These are phyloP conservation scores for Streptanthus diversifolius DNA, from an alignment of 345 rosid species.

Conservation along the genomic window DNA sequence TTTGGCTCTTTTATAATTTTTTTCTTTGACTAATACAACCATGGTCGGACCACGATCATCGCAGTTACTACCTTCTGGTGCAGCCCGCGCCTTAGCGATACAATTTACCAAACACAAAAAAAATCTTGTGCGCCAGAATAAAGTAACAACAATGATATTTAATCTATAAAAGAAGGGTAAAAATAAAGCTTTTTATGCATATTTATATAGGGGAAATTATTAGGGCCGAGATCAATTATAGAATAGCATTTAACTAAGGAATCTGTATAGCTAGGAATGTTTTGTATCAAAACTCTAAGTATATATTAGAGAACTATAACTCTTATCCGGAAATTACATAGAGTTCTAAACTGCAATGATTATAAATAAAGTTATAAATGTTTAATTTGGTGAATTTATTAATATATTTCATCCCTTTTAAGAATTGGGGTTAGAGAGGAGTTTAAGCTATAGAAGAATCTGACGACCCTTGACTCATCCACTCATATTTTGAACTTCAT, in stretches of 20 bases:
- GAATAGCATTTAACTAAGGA: not conserved
- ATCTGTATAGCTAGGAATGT: not conserved
- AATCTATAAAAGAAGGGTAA: not conserved
- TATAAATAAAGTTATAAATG: conserved; percentile 5
- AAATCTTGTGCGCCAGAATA: not conserved
- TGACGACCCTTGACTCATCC: conserved; percentile 32
- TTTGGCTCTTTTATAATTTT: conserved; percentile 14
- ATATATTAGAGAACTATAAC: not conserved
- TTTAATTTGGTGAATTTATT: conserved; percentile 8
- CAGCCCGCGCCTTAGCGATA: not conserved
- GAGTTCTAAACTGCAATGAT: conserved; percentile 25
- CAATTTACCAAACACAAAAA: not conserved
- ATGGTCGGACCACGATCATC: conserved; percentile 19
- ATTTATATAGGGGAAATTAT: not conserved
- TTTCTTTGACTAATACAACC: conserved; percentile 22
- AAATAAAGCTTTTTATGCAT: not conserved
- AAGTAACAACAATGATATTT: not conserved
- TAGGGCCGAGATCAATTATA: conserved; percentile 2
- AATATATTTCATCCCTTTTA: conserved; percentile 2
- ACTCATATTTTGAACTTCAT: conserved; percentile 28
- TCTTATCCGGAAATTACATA: conserved; percentile 4
- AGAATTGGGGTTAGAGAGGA: conserved; percentile 21
- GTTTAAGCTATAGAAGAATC: conserved; percentile 24
- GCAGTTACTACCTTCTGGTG: not conserved
- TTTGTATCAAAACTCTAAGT: not conserved